Conservation (phyloP, 1,284 basidiomycete genomes). For the Phellinidium pouzarii region DNA sequence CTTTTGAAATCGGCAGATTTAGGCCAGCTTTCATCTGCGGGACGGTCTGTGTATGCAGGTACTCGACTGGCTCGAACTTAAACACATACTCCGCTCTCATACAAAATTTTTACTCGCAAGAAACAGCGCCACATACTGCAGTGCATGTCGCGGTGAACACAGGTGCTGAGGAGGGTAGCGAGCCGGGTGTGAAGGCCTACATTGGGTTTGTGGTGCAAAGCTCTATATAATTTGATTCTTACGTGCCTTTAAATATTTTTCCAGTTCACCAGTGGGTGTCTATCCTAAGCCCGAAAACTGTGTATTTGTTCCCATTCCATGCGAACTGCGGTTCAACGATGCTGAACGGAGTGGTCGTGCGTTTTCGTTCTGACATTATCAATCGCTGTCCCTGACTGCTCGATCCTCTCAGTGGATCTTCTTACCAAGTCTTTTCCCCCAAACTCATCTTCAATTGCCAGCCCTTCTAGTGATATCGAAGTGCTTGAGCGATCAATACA, state of each 20-base stretch:
- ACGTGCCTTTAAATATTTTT: conserved; percentile 19
- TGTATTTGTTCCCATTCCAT: conserved; percentile 84
- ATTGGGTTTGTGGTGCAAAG: conserved; percentile 55
- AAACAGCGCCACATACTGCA: conserved; percentile 84
- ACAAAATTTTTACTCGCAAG: conserved; percentile 96
- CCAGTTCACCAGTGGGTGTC: conserved; percentile 77
- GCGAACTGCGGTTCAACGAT: conserved; percentile 75
- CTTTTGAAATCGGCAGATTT: neutral
- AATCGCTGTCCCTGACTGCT: conserved; percentile 2
- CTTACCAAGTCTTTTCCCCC: conserved; percentile 42
- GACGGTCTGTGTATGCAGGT: conserved; percentile 43
- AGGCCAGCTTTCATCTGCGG: neutral
- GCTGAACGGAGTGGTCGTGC: conserved; percentile 79
- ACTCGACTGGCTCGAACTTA: conserved; percentile 83
- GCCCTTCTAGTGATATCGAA: conserved; percentile 55
- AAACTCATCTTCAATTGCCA: conserved; percentile 40
- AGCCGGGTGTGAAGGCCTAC: conserved; percentile 83
- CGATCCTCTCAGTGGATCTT: conserved; percentile 60
- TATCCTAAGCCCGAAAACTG: conserved; percentile 88
- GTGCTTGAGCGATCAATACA: conserved; percentile 68
- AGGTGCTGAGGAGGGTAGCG: conserved; percentile 61
- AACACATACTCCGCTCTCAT: conserved; percentile 97
- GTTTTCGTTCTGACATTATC: conserved; percentile 30
- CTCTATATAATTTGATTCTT: conserved; percentile 18
- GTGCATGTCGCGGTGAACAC: conserved; percentile 94